Conservation (phyloP, 1,284 basidiomycete species). For the Melampsora americana region DNA sequence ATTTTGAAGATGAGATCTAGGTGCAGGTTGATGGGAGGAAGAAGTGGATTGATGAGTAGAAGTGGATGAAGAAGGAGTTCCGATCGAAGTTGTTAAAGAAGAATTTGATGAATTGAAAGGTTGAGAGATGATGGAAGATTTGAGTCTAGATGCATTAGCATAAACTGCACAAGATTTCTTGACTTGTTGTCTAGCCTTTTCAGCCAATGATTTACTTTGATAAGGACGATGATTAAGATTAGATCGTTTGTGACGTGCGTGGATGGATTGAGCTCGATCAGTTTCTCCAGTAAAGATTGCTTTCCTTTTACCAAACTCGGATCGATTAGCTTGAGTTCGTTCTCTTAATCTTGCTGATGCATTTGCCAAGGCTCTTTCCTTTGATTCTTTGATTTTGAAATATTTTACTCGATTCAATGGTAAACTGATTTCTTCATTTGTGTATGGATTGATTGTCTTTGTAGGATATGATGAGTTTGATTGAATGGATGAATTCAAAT, state of each 20-base stretch:
- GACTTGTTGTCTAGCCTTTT: constrained; percentile 39
- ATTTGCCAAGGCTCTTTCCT: constrained; percentile 25
- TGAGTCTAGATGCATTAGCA: constrained; percentile 18
- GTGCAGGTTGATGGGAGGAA: not conserved
- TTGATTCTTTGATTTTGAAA: constrained; percentile 10
- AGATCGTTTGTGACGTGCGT: constrained; percentile 28
- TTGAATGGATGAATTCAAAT: too few species aligned
- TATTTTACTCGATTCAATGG: constrained; percentile 30
- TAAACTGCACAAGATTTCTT: constrained; percentile 36
- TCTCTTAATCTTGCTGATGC: constrained; percentile 33
- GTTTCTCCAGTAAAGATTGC: constrained; percentile 33
- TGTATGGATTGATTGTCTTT: too few species aligned
- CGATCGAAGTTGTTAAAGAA: too few species aligned
- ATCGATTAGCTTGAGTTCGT: constrained; percentile 26
- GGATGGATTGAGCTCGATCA: constrained; percentile 15
- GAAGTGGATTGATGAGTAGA: not conserved
- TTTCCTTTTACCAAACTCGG: constrained; percentile 31
- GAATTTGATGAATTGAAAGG: not conserved
- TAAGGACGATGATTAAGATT: constrained; percentile 1
- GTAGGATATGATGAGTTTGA: too few species aligned
- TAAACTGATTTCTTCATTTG: not conserved
- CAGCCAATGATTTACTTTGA: constrained; percentile 23
- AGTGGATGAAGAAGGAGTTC: not conserved
- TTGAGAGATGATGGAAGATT: not conserved
- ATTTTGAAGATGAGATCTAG: not conserved